These are phyloP conservation scores for Bassia scoparia DNA, from an alignment of 148 eudicot genomes.

Conservation along the genomic window DNA sequence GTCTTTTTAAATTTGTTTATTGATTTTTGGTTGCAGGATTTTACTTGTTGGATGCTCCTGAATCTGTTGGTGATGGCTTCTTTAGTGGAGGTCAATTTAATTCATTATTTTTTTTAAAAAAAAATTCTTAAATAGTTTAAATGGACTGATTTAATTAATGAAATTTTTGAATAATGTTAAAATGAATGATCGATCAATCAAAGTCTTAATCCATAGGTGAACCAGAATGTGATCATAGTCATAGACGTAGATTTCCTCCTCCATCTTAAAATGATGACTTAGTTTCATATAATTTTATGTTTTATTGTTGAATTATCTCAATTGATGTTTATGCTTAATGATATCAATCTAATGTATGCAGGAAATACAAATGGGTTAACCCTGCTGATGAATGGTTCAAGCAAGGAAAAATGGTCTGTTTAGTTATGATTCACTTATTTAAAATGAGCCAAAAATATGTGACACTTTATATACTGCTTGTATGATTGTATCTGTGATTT, in stretches of 20 bases:
- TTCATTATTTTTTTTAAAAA: too few relatives aligned
- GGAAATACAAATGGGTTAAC: constrained; percentile 77
- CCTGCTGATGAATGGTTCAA: constrained; percentile 95
- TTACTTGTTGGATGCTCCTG: constrained; percentile 87
- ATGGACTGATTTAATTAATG: too few relatives aligned
- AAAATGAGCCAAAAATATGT: not conserved
- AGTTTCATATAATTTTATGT: too few relatives aligned
- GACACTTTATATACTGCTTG: not conserved
- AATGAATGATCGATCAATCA: too few relatives aligned
- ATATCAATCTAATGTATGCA: constrained; percentile 29
- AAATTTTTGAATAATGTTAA: too few relatives aligned
- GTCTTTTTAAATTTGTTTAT: not conserved
- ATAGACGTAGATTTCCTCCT: too few relatives aligned
- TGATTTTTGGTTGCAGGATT: constrained; percentile 47
- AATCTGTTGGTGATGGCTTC: constrained; percentile 89
- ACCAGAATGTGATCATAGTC: too few relatives aligned
- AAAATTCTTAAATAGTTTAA: too few relatives aligned
- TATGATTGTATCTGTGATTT: not conserved
- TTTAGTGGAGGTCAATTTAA: constrained; percentile 77
- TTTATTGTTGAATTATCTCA: not conserved
- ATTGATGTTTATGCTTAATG: not conserved
- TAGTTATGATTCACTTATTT: too few relatives aligned
- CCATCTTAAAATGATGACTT: too few relatives aligned
- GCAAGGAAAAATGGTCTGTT: constrained; percentile 76
- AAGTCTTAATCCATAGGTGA: too few relatives aligned